Evolutionary conservation across 2,329 filamentous ascomycete genomes (phyloP).

Genomic region (Pseudogymnoascus sp.): DNA sequence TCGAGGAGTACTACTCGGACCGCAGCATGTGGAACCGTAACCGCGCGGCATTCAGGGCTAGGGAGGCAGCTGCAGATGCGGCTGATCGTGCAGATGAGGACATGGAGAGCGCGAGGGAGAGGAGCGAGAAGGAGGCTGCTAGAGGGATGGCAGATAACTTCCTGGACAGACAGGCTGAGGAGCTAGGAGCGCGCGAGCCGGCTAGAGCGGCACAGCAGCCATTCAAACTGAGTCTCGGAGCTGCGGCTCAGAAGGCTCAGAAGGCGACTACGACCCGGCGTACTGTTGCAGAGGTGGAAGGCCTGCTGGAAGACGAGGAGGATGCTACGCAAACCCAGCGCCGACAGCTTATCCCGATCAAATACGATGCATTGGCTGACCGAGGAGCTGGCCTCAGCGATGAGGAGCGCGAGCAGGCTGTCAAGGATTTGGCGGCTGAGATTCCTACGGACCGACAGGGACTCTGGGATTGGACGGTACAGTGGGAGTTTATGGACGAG

Average conservation of each 20-base stretch:
- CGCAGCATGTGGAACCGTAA: constrained; percentile 78
- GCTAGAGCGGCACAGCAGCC: constrained; percentile 52
- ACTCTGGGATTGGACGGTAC: constrained; percentile 85
- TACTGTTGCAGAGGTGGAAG: constrained; percentile 89
- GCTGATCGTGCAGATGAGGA: constrained; percentile 72
- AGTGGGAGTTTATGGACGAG: constrained; percentile 87
- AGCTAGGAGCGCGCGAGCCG: constrained; percentile 40
- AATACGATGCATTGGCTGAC: constrained; percentile 61
- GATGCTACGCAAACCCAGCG: constrained; percentile 62
- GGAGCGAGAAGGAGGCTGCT: constrained; percentile 68
- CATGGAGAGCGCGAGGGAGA: constrained; percentile 62
- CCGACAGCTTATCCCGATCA: constrained; percentile 73
- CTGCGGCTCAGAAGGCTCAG: constrained; percentile 68
- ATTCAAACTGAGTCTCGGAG: constrained; percentile 89
- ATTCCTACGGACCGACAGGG: constrained; percentile 83
- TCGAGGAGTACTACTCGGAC: constrained; percentile 80
- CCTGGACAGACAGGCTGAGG: constrained; percentile 74
- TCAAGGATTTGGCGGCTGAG: constrained; percentile 74
- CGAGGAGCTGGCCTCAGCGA: constrained; percentile 66
- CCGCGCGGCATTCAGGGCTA: constrained; percentile 62
- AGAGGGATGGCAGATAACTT: constrained; percentile 85
- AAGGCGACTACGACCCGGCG: constrained; percentile 55
- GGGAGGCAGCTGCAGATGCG: constrained; percentile 74
- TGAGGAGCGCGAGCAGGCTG: constrained; percentile 78
- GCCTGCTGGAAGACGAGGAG: constrained; percentile 90